Evolutionary conservation across 768 basidiomycete genomes (phyloP), one percentile per base, ranked within the genome.

Genomic region (Russula emetica): DNA sequence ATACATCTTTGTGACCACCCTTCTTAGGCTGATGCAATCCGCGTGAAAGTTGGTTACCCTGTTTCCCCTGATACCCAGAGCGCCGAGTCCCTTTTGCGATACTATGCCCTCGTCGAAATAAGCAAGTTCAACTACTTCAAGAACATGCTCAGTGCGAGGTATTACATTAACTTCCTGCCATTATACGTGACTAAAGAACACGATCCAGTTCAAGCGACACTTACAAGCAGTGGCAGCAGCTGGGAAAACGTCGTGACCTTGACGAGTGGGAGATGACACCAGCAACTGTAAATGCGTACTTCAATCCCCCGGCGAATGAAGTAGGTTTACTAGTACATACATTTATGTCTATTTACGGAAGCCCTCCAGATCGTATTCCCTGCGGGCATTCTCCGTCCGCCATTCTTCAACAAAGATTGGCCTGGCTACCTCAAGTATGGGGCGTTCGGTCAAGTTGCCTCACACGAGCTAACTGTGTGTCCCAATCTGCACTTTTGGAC

Each of bases 31-130:
- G 82, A 88, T 71, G 84, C 85, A 0, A 87, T 95, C 65, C 84
- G 86, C 32, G 83, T 93, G 73, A 96, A 98, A 79, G 90, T 99
- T 66, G 97, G 97, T 62, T 98, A 87, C 76, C 96, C 97, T 1
- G 71, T 87, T 13, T 92, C 85, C 2, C 97, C 97, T 1, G 82
- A 98, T 73, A 94, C 91, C 1, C 78, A 78, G 20, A 78, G 85
- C 70, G 80, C 94, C 44, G 74, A 75, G 28, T 86, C 90, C 10
- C 82, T 98, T 50, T 78, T 81, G 32, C 76, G 71, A 45, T 98
- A 94, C 75, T 98, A 98, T 72, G 74, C 76, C 11, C 75, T 75
- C n/a, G 82, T 92, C 51, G 82, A 84, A 54, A 78, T 94, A 52
- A 76, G 85, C 64, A 75, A 82, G 38, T 77, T 82, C 62, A 84